A percentile compares a stretch with the other conserved stretches of the same genome.
These are phyloP conservation scores for Penicillium chermesinum DNA, from an alignment of 495 filamentous ascomycete species.

Conservation along the genomic window DNA sequence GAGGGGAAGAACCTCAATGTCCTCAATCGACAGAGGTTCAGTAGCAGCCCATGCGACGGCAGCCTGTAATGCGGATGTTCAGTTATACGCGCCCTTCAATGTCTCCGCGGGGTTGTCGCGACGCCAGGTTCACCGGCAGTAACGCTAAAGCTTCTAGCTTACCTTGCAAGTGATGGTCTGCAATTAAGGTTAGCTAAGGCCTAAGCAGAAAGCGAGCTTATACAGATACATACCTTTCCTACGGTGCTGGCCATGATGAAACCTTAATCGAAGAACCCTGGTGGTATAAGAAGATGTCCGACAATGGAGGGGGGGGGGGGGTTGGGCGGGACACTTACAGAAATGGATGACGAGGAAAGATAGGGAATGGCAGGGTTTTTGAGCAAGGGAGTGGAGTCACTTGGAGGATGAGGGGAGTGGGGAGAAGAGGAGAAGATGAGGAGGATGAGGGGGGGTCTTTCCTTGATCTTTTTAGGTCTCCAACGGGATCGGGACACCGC, in stretches of 20 bases:
- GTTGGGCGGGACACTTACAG: neutral
- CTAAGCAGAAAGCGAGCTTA: neutral
- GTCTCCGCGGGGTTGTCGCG: too few species aligned
- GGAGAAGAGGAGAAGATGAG: constrained; percentile 14
- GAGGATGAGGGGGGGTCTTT: constrained; percentile 17
- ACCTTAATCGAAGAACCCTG: neutral
- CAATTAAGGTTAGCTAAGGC: neutral
- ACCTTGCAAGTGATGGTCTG: constrained; percentile 77
- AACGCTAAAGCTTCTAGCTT: constrained; percentile 16
- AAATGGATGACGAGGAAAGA: neutral
- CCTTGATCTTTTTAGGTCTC: neutral
- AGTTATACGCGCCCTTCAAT: too few species aligned
- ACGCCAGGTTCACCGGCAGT: constrained; percentile 16
- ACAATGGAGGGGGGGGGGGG: neutral
- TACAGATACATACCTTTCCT: constrained; percentile 44
- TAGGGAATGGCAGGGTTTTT: constrained; percentile 12
- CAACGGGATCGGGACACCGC: constrained; percentile 10
- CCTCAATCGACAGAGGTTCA: constrained; percentile 81
- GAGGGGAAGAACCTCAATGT: constrained; percentile 91
- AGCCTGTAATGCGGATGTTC: constrained; percentile 66
- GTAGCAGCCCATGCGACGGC: constrained; percentile 95
- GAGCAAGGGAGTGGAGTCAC: constrained; percentile 20
- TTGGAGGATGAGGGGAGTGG: constrained; percentile 23
- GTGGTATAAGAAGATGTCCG: neutral
- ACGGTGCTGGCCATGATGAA: constrained; percentile 48